Percentiles rank a stretch among this genome's conserved stretches.
Conservation (phyloP, 2,329 filamentous ascomycete genomes). For the Cercospora citrullina region DNA sequence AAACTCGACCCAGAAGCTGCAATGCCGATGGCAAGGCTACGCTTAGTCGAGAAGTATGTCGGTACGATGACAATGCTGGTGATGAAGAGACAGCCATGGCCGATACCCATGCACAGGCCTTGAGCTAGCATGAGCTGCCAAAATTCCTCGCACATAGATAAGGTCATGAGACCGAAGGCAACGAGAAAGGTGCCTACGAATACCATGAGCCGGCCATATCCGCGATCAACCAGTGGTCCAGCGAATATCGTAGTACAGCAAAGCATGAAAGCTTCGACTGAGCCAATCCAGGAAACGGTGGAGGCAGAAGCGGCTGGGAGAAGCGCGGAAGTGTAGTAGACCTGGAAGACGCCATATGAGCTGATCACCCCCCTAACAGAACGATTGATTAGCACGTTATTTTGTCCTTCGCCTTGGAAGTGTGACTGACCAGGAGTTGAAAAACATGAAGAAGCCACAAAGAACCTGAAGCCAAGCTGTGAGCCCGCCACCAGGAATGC, state of each 20-base stretch:
- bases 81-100: constrained; percentile 59
- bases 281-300: constrained; percentile 53
- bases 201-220: constrained; percentile 47
- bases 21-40: constrained; percentile 59
- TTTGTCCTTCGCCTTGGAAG: not conserved
- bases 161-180: constrained; percentile 54
- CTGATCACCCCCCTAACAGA: constrained; percentile 31
- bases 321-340: constrained; percentile 47
- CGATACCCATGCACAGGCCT: constrained; percentile 45
- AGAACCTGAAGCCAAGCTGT: constrained; percentile 50
- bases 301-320: constrained; percentile 9
- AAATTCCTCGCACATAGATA: constrained; percentile 48
- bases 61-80: constrained; percentile 63
- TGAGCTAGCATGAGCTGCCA: constrained; percentile 57
- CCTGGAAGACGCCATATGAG: constrained; percentile 49
- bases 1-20: constrained; percentile 59
- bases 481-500: constrained; percentile 45
- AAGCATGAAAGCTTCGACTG: constrained; percentile 52
- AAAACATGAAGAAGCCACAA: constrained; percentile 48
- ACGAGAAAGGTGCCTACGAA: constrained; percentile 42
- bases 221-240: constrained; percentile 53
- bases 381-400: not conserved
- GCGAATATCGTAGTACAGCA: constrained; percentile 51
- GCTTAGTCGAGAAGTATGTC: constrained; percentile 60
- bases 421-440: constrained; percentile 42